Percentiles rank a stretch among this genome's conserved stretches.
Conservation (phyloP, 2,329 filamentous ascomycete genomes). For the Fusarium phyllophilum region DNA sequence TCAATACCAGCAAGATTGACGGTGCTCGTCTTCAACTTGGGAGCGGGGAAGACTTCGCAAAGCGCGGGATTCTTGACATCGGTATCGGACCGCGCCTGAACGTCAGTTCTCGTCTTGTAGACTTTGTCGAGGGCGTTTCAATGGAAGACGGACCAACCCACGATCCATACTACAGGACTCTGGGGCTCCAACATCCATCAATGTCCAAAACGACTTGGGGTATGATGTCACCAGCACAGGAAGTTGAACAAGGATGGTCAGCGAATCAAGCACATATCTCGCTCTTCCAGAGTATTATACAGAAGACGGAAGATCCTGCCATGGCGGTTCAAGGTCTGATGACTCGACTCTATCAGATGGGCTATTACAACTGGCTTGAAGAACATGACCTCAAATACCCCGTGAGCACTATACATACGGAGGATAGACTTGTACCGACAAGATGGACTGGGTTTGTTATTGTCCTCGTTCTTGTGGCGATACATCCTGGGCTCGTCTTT, state of each 20-base stretch:
- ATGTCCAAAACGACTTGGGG: background rate
- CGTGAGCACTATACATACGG: background rate
- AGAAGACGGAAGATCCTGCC: background rate
- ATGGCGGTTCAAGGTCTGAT: background rate
- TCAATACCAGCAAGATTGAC: background rate
- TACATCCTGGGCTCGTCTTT: background rate
- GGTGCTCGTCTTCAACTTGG: background rate
- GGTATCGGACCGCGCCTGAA: background rate
- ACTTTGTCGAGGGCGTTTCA: background rate
- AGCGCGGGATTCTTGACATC: slow-evolving; percentile 1
- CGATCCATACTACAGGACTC: background rate
- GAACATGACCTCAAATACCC: background rate
- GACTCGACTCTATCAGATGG: background rate
- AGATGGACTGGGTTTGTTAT: background rate
- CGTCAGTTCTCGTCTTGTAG: background rate
- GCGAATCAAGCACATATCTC: background rate
- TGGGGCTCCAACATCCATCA: background rate
- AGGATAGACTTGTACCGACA: background rate
- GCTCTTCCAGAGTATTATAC: background rate
- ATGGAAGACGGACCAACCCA: background rate
- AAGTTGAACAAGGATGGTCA: background rate
- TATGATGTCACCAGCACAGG: background rate
- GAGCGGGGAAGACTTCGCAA: background rate
- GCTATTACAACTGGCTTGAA: background rate
- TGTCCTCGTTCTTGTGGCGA: background rate